A percentile compares a stretch with the other conserved stretches of the same genome.
These are phyloP conservation scores for Colletotrichum sp. DNA, from an alignment of 2,329 filamentous ascomycete species.

Conservation along the genomic window DNA sequence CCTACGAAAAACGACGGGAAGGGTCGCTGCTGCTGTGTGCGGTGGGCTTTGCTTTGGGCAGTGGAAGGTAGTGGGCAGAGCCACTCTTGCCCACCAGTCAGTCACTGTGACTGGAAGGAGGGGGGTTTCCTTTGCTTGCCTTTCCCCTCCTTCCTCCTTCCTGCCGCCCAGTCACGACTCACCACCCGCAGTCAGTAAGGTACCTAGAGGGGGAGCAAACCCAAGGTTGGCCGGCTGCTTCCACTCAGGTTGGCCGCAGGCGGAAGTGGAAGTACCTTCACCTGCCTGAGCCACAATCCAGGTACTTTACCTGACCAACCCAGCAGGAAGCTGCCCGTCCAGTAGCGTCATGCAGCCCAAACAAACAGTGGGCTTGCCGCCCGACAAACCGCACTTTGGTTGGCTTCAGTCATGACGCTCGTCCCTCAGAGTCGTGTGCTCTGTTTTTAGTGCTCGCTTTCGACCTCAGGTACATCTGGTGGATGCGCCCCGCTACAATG, in stretches of 20 bases:
- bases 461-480: background rate
- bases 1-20: slow-evolving; percentile 31
- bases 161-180: background rate
- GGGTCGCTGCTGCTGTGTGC: slow-evolving; percentile 9
- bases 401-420: background rate
- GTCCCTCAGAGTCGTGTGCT: background rate
- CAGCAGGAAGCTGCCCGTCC: background rate
- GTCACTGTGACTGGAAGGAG: background rate
- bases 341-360: background rate
- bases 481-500: background rate
- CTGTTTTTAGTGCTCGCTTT: background rate
- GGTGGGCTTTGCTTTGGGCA: background rate
- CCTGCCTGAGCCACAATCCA: background rate
- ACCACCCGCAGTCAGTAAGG: background rate
- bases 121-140: background rate
- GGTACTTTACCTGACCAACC: background rate
- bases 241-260: background rate
- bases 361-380: slow-evolving; percentile 3
- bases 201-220: background rate
- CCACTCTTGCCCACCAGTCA: background rate
- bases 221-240: background rate
- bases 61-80: background rate
- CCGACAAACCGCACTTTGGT: background rate
- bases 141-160: background rate
- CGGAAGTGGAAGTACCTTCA: background rate